Percentiles rank a stretch among this genome's conserved stretches.
Evolutionary conservation across 2,329 filamentous ascomycete species (phyloP).

Genomic region (Lecanicillium sp.): DNA sequence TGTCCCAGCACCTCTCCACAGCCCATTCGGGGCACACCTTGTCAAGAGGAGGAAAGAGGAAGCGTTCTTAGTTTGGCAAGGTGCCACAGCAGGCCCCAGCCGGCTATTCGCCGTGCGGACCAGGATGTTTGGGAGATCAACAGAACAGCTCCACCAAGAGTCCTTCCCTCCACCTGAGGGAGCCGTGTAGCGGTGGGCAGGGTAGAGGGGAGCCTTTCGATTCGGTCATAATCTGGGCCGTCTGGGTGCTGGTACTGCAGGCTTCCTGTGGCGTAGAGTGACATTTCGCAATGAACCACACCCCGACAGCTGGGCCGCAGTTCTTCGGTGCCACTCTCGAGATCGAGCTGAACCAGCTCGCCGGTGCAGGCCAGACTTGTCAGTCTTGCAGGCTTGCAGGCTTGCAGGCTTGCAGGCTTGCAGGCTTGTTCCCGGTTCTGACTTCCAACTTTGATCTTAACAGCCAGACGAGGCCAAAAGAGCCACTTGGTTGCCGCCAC

Average conservation of each 20-base stretch:
- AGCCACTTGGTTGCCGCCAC: conserved; percentile 12
- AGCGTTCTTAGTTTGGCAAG: neutral
- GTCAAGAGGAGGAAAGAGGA: neutral
- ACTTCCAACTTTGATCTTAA: no score
- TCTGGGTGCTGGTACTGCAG: neutral
- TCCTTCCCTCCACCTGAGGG: conserved; percentile 7
- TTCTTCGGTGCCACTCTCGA: conserved; percentile 1
- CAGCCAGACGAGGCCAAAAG: neutral
- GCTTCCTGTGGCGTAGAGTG: conserved; percentile 8
- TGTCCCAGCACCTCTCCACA: neutral
- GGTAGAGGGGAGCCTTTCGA: neutral
- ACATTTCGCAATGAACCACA: conserved; percentile 9
- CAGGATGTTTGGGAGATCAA: conserved; percentile 6
- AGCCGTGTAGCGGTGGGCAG: neutral
- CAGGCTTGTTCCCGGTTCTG: no score
- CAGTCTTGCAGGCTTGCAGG: neutral
- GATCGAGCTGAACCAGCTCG: conserved; percentile 12
- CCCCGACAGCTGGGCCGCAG: conserved; percentile 5
- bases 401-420: conserved; percentile 2
- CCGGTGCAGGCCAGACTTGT: conserved; percentile 5
- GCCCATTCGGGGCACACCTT: neutral
- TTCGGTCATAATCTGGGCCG: neutral
- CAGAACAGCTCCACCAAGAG: conserved; percentile 3
- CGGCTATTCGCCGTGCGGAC: neutral
- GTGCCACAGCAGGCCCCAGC: neutral